Conservation (phyloP, 2,329 filamentous ascomycete genomes). For the Fusarium veterinarium region DNA sequence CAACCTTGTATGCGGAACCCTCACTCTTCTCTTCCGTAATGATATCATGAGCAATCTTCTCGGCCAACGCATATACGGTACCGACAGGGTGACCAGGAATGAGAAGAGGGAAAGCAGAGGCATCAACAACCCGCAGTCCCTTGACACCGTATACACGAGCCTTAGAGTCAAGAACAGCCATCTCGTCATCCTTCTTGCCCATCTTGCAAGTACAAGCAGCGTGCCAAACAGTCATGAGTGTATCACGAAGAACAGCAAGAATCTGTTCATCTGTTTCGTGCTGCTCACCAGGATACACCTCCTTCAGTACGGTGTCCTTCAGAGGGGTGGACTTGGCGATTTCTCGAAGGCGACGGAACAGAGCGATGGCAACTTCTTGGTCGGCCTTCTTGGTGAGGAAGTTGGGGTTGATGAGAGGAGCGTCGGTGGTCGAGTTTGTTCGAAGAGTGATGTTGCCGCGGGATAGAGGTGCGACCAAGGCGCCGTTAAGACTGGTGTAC, state of each 20-base stretch:
- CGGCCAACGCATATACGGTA: constrained; percentile 28
- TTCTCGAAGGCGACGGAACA: constrained; percentile 56
- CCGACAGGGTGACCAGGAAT: constrained; percentile 33
- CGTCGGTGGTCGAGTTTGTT: constrained; percentile 48
- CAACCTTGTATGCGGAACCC: neutral
- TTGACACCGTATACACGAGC: constrained; percentile 35
- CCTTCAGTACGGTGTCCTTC: constrained; percentile 53
- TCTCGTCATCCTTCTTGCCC: constrained; percentile 27
- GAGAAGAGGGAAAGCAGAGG: constrained; percentile 25
- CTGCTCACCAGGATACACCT: constrained; percentile 40
- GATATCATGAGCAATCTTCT: constrained; percentile 36
- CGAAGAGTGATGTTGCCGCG: constrained; percentile 58
- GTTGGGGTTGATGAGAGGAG: constrained; percentile 59
- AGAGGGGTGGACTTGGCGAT: constrained; percentile 30
- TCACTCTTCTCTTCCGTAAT: constrained; percentile 3
- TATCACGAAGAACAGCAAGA: constrained; percentile 46
- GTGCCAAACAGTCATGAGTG: constrained; percentile 40
- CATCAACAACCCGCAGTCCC: constrained; percentile 27
- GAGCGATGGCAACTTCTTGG: constrained; percentile 56
- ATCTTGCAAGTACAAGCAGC: constrained; percentile 40
- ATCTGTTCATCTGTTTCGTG: constrained; percentile 56
- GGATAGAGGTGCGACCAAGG: constrained; percentile 55
- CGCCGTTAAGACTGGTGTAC: constrained; percentile 42
- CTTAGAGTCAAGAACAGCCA: constrained; percentile 34
- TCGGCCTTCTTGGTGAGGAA: constrained; percentile 58